Conservation (phyloP, 1,284 basidiomycete genomes). For the Neonothopanus nambi region DNA sequence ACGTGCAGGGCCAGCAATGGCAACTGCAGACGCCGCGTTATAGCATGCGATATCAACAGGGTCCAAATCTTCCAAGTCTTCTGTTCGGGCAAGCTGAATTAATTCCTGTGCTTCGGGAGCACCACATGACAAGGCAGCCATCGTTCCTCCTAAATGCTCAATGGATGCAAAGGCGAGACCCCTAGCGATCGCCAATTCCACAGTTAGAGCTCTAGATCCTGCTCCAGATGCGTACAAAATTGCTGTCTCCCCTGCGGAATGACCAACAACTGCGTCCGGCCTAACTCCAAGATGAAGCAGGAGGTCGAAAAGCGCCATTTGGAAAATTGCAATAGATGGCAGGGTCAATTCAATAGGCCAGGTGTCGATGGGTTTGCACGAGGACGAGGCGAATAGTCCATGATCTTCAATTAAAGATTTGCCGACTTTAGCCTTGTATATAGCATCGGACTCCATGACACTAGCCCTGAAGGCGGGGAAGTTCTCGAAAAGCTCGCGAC, state of each 20-base stretch:
- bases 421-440: conserved; percentile 26
- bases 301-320: conserved; percentile 45
- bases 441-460: conserved; percentile 29
- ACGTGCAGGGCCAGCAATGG: conserved; percentile 30
- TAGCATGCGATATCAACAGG: conserved; percentile 33
- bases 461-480: conserved; percentile 32
- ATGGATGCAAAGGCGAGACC: conserved; percentile 34
- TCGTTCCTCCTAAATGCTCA: conserved; percentile 34
- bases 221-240: conserved; percentile 44
- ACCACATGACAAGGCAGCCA: conserved; percentile 43
- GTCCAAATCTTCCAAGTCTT: conserved; percentile 18
- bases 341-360: conserved; percentile 36
- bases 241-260: conserved; percentile 46
- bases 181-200: conserved; percentile 41
- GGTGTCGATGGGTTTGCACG: conserved; percentile 24
- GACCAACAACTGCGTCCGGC: conserved; percentile 40
- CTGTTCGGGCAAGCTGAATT: conserved; percentile 16
- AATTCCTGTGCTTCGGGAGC: conserved; percentile 24
- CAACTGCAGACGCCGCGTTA: conserved; percentile 32
- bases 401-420: conserved; percentile 28
- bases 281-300: conserved; percentile 33
- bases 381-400: conserved; percentile 9
- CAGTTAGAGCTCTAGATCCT: conserved; percentile 36
- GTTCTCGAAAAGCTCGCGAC: conserved; percentile 31
- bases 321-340: conserved; percentile 40